Conservation (phyloP, 2,329 filamentous ascomycete genomes). For the Exophiala spinifera region DNA sequence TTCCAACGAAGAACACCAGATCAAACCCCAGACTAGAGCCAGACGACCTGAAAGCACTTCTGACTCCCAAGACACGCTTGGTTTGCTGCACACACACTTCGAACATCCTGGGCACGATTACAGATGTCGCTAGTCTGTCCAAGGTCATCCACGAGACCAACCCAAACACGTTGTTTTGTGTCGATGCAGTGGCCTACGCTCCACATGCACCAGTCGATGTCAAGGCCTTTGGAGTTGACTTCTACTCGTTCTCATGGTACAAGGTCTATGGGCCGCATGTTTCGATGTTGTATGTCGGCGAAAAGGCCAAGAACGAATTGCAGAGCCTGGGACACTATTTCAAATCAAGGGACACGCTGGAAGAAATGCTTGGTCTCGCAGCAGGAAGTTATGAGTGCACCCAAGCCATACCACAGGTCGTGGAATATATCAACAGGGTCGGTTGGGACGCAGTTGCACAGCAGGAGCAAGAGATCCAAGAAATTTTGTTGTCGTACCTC, state of each 20-base stretch:
- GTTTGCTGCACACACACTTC: conserved; percentile 69
- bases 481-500: conserved; percentile 59
- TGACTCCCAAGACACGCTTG: conserved; percentile 64
- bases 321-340: conserved; percentile 65
- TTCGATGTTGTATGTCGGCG: conserved; percentile 65
- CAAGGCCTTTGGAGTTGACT: conserved; percentile 64
- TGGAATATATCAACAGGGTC: conserved; percentile 54
- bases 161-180: conserved; percentile 61
- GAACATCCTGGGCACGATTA: conserved; percentile 71
- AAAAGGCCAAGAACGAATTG: conserved; percentile 54
- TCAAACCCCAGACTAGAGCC: conserved; percentile 61
- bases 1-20: conserved; percentile 48
- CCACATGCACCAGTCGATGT: conserved; percentile 71
- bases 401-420: conserved; percentile 59
- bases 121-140: conserved; percentile 41
- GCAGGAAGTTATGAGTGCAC: conserved; percentile 69
- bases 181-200: conserved; percentile 74
- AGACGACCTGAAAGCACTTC: conserved; percentile 55
- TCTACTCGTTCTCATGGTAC: conserved; percentile 79
- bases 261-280: conserved; percentile 79
- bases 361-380: conserved; percentile 66
- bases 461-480: conserved; percentile 62
- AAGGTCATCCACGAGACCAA: conserved; percentile 39
- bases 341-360: conserved; percentile 57
- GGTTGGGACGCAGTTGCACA: conserved; percentile 53